phyloP scores from a whole-genome alignment of 257 asterid species.

The Lavandula angustifolia region DNA sequence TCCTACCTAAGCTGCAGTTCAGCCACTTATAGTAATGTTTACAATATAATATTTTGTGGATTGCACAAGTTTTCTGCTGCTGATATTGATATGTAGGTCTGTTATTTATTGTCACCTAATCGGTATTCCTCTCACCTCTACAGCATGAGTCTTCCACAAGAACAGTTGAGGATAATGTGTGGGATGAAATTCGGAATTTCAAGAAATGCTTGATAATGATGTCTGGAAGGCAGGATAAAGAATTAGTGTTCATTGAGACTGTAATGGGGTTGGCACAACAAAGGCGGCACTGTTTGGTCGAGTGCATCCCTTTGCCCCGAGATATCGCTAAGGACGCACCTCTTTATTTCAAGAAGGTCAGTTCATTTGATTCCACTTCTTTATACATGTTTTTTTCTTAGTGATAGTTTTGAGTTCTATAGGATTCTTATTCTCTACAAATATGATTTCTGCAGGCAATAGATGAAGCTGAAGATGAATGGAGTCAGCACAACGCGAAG shows the following conservation, averaged over 20 bases:
- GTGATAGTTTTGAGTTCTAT: too few species aligned
- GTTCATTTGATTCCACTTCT: constrained; percentile 18
- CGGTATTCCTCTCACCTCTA: constrained; percentile 23
- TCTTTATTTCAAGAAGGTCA: constrained; percentile 89
- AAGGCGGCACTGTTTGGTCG: constrained; percentile 86
- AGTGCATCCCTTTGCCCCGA: constrained; percentile 84
- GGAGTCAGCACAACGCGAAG: constrained; percentile 98
- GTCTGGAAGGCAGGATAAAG: constrained; percentile 86
- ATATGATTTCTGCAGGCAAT: constrained; percentile 60
- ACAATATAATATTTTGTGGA: background rate
- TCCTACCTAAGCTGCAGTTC: too few species aligned
- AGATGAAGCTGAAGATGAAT: constrained; percentile 96
- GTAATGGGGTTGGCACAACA: constrained; percentile 80
- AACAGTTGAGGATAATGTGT: constrained; percentile 78
- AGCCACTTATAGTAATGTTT: too few species aligned
- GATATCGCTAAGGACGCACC: constrained; percentile 89
- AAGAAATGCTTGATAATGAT: constrained; percentile 97
- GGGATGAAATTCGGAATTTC: constrained; percentile 94
- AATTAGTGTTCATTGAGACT: constrained; percentile 80
- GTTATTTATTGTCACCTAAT: constrained; percentile 5
- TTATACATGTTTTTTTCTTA: background rate
- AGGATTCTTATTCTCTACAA: background rate
- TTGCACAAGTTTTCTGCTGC: constrained; percentile 9
- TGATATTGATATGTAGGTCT: background rate
- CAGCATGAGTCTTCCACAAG: constrained; percentile 95